phyloP scores from a whole-genome alignment of 371 early-diverging fungal genomes.

The Ordospora colligata region DNA sequence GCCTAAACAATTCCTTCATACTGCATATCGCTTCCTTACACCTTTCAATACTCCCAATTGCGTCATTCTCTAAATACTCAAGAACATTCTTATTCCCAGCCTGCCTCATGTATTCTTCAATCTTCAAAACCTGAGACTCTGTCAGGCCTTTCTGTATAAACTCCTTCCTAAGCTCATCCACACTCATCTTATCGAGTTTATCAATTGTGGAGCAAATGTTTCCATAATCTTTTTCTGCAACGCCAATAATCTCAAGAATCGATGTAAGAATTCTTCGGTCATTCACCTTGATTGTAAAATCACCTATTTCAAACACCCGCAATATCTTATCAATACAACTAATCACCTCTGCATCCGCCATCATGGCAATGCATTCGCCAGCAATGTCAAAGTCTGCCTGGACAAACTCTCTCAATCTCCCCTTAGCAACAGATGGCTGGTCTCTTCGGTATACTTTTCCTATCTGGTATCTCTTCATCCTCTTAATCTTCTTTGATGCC shows the following conservation, averaged over 20 bases:
- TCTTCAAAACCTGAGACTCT: conserved; percentile 65
- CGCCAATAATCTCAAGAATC: conserved; percentile 84
- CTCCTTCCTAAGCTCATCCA: conserved; percentile 49
- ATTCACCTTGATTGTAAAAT: conserved; percentile 78
- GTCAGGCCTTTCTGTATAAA: conserved; percentile 53
- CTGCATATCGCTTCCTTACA: conserved; percentile 77
- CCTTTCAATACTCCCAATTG: conserved; percentile 41
- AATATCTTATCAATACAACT: conserved; percentile 71
- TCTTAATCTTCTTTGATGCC: conserved; percentile 75
- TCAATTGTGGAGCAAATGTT: conserved; percentile 92
- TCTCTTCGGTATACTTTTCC: conserved; percentile 97
- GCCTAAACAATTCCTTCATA: conserved; percentile 73
- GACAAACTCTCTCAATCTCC: conserved; percentile 93
- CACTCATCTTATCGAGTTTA: conserved; percentile 78
- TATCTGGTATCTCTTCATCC: conserved; percentile 82
- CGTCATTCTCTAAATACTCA: conserved; percentile 66
- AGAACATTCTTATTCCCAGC: conserved; percentile 71
- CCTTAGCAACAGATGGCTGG: conserved; percentile 91
- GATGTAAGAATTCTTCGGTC: conserved; percentile 88
- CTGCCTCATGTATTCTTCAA: conserved; percentile 70
- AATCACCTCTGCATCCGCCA: conserved; percentile 86
- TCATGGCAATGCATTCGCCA: conserved; percentile 81
- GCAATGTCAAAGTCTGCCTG: conserved; percentile 99
- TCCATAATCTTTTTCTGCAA: conserved; percentile 71
- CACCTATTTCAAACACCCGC: conserved; percentile 68